These are phyloP conservation scores for Melastoma candidum DNA, from an alignment of 441 rosid genomes.

Conservation along the genomic window DNA sequence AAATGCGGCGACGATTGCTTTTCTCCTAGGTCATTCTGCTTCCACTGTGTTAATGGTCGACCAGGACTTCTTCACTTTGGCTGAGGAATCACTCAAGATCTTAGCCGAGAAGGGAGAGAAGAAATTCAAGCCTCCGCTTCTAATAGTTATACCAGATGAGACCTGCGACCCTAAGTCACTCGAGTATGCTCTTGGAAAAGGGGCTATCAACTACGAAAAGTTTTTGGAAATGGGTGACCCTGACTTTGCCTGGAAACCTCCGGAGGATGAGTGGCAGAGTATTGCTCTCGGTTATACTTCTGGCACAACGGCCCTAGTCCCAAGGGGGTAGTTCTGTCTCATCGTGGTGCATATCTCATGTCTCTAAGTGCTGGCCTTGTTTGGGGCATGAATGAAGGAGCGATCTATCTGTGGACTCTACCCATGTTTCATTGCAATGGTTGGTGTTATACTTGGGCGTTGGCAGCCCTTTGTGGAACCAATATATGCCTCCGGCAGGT, in stretches of 20 bases:
- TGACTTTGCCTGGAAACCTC: slow-evolving; percentile 59
- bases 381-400: slow-evolving; percentile 78
- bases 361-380: slow-evolving; percentile 45
- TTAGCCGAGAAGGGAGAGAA: slow-evolving; percentile 37
- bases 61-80: slow-evolving; percentile 62
- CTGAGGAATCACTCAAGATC: slow-evolving; percentile 60
- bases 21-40: slow-evolving; percentile 72
- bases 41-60: slow-evolving; percentile 65
- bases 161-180: slow-evolving; percentile 53
- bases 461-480: slow-evolving; percentile 67
- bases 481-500: slow-evolving; percentile 90
- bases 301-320: slow-evolving; percentile 93
- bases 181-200: slow-evolving; percentile 44
- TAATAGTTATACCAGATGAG: slow-evolving; percentile 66
- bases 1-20: slow-evolving; percentile 57
- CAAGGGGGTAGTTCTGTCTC: slow-evolving; percentile 72
- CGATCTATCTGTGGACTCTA: slow-evolving; percentile 79
- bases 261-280: slow-evolving; percentile 87
- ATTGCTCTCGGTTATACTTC: slow-evolving; percentile 84
- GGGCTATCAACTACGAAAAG: slow-evolving; percentile 65
- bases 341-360: slow-evolving; percentile 86
- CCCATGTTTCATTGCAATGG: slow-evolving; percentile 95
- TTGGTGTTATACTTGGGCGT: slow-evolving; percentile 81
- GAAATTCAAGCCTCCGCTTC: slow-evolving; percentile 41
- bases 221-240: slow-evolving; percentile 65